These are phyloP conservation scores for Cyanidiococcus yangmingshanensis DNA, from an alignment of 23 red algal species.

Conservation along the genomic window DNA sequence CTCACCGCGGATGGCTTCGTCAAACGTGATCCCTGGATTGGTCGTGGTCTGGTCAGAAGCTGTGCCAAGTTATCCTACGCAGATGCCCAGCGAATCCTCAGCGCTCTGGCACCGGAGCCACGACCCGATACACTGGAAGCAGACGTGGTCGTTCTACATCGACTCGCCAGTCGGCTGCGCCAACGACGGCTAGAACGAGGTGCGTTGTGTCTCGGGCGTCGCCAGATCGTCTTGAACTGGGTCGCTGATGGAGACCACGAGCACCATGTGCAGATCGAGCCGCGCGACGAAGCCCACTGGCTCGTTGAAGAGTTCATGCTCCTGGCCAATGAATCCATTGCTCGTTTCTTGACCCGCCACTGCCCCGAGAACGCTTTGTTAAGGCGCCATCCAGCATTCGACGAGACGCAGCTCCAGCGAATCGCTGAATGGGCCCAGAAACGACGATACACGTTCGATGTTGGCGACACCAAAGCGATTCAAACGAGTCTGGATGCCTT, in stretches of 20 bases:
- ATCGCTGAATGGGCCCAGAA: neutral
- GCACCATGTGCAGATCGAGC: slow-evolving; percentile 6
- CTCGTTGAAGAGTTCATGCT: slow-evolving; percentile 99
- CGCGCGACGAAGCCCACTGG: slow-evolving; percentile 63
- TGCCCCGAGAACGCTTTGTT: slow-evolving; percentile 68
- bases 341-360: slow-evolving; percentile 42
- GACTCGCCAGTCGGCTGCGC: slow-evolving; percentile 45
- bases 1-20: neutral
- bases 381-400: slow-evolving; percentile 69
- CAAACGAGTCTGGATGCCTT: slow-evolving; percentile 14
- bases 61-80: slow-evolving; percentile 18
- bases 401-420: neutral
- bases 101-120: neutral
- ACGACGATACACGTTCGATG: neutral
- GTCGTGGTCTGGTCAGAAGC: slow-evolving; percentile 7
- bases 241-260: slow-evolving; percentile 56
- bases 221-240: slow-evolving; percentile 70
- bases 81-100: slow-evolving; percentile 18
- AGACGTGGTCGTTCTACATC: neutral
- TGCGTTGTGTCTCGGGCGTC: slow-evolving; percentile 54
- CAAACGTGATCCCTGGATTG: neutral
- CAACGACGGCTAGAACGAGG: slow-evolving; percentile 54
- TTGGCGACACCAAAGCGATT: neutral
- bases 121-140: neutral
- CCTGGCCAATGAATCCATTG: slow-evolving; percentile 73